These are phyloP conservation scores for Nakaseomyces sp. DNA, from an alignment of 1,139 yeast species.

Conservation along the genomic window DNA sequence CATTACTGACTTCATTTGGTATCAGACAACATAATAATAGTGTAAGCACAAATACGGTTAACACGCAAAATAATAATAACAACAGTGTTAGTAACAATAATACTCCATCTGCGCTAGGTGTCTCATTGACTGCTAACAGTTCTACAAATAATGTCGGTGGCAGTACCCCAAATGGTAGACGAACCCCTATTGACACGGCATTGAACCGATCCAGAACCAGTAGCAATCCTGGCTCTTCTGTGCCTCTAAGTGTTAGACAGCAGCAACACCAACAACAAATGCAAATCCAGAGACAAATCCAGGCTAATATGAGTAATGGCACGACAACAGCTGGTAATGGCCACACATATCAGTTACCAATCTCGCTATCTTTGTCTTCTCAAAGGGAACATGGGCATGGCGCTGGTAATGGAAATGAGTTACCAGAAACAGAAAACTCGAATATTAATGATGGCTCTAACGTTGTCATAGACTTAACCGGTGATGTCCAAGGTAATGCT, in stretches of 20 bases:
- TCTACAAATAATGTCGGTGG: neutral
- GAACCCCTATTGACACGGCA: neutral
- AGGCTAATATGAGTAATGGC: neutral
- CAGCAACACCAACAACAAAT: slow-evolving; percentile 9
- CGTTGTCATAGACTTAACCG: slow-evolving; percentile 5
- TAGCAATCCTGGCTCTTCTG: neutral
- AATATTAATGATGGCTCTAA: neutral
- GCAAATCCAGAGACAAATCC: slow-evolving; percentile 7
- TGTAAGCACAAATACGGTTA: neutral
- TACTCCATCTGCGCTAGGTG: neutral
- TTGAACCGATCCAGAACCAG: neutral
- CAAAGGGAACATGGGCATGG: slow-evolving; percentile 4
- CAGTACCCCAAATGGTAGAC: neutral
- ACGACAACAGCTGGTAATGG: neutral
- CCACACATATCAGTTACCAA: slow-evolving; percentile 5
- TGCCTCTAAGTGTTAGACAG: slow-evolving; percentile 3
- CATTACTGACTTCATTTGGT: slow-evolving; percentile 24
- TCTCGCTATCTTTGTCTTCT: slow-evolving; percentile 5
- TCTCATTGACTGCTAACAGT: neutral
- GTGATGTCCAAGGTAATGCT: neutral
- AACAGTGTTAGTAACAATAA: slow-evolving; percentile 2
- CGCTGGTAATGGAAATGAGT: neutral
- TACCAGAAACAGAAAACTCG: neutral
- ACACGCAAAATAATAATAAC: neutral
- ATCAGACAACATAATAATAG: slow-evolving; percentile 17